Conservation (phyloP, 768 basidiomycete species). For the Daedaleopsis nitida region DNA sequence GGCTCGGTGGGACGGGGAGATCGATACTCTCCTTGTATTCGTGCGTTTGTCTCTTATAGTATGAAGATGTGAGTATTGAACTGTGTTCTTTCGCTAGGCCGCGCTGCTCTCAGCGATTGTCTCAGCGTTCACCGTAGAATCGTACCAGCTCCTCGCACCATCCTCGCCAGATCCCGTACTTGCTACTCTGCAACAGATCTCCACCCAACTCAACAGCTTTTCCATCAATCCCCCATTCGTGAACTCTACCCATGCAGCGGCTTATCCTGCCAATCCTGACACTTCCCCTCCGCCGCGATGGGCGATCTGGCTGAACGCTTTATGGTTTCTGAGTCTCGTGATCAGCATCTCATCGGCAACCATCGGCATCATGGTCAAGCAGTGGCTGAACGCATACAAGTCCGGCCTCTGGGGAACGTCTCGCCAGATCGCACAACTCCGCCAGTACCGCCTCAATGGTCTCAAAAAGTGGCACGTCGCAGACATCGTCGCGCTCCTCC, state of each 20-base stretch:
- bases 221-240: not conserved
- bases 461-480: slow-evolving; percentile 19
- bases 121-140: slow-evolving; percentile 13
- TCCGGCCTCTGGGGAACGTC: not conserved
- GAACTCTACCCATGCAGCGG: slow-evolving; percentile 11
- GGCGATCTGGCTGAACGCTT: slow-evolving; percentile 19
- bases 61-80: too few species aligned
- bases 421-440: slow-evolving; percentile 6
- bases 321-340: slow-evolving; percentile 30
- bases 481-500: slow-evolving; percentile 14
- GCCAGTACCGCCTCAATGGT: slow-evolving; percentile 22
- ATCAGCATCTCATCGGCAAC: slow-evolving; percentile 27
- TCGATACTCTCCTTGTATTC: not conserved
- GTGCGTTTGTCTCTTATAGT: not conserved
- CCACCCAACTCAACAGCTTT: not conserved
- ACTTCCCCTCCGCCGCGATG: not conserved
- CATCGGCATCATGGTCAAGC: slow-evolving; percentile 30
- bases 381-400: slow-evolving; percentile 26
- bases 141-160: slow-evolving; percentile 2
- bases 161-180: not conserved
- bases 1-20: not conserved
- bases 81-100: not conserved
- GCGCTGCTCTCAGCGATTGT: slow-evolving; percentile 10
- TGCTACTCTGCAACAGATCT: not conserved
- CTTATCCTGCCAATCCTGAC: not conserved